Evolutionary conservation across 345 rosid genomes (phyloP).

Genomic region (Rhodamnia argentea): DNA sequence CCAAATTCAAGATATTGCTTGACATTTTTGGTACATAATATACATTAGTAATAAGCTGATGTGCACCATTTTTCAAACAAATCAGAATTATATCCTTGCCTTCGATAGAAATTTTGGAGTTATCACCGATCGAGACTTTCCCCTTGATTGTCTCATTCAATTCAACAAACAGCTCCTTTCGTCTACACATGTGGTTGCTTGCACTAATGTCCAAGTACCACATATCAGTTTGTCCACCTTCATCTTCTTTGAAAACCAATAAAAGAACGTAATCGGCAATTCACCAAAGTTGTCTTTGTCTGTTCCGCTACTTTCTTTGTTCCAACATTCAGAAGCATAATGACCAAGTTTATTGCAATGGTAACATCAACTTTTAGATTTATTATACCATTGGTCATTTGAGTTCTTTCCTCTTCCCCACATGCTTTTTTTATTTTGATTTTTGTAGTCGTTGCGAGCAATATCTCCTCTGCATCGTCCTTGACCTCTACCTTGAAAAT

Average conservation of each 20-base stretch:
- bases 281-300: background rate
- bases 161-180: background rate
- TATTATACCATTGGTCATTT: background rate
- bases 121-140: background rate
- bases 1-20: background rate
- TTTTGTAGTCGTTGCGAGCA: background rate
- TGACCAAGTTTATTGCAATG: background rate
- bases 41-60: background rate
- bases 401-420: too few relatives aligned
- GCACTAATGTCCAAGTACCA: background rate
- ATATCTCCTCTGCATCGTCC: background rate
- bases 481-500: background rate
- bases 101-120: background rate
- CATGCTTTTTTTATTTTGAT: too few relatives aligned
- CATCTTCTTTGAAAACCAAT: background rate
- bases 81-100: background rate
- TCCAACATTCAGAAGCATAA: background rate
- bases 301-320: background rate
- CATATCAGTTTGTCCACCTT: background rate
- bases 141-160: background rate
- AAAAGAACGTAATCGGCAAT: background rate
- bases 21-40: background rate
- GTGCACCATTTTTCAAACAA: background rate
- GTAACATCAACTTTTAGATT: background rate
- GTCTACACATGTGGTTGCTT: constrained; percentile 1